Evolutionary conservation across 1,139 yeast species (phyloP), one percentile per base, ranked within the genome.

Genomic region (Meyerozyma guilliermondii): DNA sequence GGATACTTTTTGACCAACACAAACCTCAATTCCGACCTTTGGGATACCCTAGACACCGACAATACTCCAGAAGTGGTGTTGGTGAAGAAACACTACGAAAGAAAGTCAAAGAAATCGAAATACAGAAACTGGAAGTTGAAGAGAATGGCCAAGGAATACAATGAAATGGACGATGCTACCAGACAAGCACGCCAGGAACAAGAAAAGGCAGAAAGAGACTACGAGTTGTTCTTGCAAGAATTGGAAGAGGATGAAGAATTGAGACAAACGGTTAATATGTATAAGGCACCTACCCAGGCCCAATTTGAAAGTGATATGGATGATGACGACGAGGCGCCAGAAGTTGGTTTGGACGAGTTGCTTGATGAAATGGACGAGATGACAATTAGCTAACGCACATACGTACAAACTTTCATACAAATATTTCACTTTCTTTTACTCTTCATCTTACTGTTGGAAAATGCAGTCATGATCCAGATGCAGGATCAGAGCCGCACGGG

Each of bases 61-160:
- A 80, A 79, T 49, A 66, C 80, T 26, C 95, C 96, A n/a, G 98
- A 92, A 58, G 96, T 92, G 38, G 78, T 91, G 4, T 68, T 92
- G 45, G 95, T 92, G 46, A 92, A 91, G 91, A 92, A 92, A 63
- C 79, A 81, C 62, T 92, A 89, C 71, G 76, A 84, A 43, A 85
- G 94, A 73, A 83, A 85, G 68, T 74, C 82, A 41, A 80, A 78
- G 71, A 85, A 83, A 68, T 66, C 79, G 48, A 85, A 83, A 78
- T 80, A 83, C 73, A 83, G 96, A 74, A 77, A 76, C 65, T 92
- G 98, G 98, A 91, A 87, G 71, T 81, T 92, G 68, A 88, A 87
- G 83, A 86, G 98, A 76, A 89, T 92, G 97, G 98, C 98, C 38
- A 85, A 76, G 62, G 98, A 92, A 68, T 95, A 91, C 65, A 80